A percentile compares a stretch with the other conserved stretches of the same genome.
These are phyloP conservation scores for Vitrella brassicaformis DNA, from an alignment of 73 alveolate genomes.

Conservation along the genomic window DNA sequence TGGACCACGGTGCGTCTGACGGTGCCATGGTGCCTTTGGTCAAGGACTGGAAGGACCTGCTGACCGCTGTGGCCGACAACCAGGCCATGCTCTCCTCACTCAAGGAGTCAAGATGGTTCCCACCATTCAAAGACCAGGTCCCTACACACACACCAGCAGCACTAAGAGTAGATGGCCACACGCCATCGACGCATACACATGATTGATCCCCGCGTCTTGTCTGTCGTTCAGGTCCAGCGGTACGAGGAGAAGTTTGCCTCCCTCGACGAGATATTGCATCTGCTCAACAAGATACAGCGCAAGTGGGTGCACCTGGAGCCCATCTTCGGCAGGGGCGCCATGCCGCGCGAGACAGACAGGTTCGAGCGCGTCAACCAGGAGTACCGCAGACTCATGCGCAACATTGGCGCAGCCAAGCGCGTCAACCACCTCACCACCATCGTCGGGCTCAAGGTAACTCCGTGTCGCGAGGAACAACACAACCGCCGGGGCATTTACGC, in stretches of 20 bases:
- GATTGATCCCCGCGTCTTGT: not conserved
- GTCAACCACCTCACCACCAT: constrained; percentile 20
- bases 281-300: constrained; percentile 66
- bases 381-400: constrained; percentile 45
- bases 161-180: not conserved
- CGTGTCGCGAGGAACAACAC: too few relatives aligned
- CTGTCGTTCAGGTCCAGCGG: constrained; percentile 12
- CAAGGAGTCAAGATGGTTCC: constrained; percentile 44
- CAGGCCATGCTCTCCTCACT: constrained; percentile 85
- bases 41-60: constrained; percentile 98
- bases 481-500: too few relatives aligned
- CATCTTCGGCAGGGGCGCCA: constrained; percentile 96
- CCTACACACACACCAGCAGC: not conserved
- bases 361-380: constrained; percentile 96
- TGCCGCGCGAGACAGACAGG: constrained; percentile 96
- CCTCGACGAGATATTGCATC: constrained; percentile 19
- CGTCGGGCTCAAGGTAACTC: not conserved
- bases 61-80: constrained; percentile 95
- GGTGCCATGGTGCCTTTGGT: constrained; percentile 87
- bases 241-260: constrained; percentile 21
- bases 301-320: constrained; percentile 99
- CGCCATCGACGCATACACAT: not conserved
- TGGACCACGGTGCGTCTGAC: constrained; percentile 43
- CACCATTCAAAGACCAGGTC: constrained; percentile 1
- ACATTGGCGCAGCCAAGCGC: constrained; percentile 18